Conservation (phyloP, 2,329 filamentous ascomycete species). For the Monascus ruber region DNA sequence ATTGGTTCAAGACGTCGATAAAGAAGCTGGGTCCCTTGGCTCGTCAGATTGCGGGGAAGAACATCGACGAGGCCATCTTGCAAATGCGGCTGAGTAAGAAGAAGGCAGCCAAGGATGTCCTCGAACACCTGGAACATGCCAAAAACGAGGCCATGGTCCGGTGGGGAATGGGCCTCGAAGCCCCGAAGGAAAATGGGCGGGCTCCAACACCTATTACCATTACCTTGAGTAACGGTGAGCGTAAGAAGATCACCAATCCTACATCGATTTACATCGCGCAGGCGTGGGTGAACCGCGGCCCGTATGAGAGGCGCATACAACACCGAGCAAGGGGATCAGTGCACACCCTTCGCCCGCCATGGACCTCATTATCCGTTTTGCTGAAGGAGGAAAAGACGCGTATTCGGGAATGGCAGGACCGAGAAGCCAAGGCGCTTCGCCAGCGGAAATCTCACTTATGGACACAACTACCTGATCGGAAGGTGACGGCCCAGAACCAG, state of each 20-base stretch:
- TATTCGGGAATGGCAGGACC: constrained; percentile 67
- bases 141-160: constrained; percentile 68
- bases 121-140: constrained; percentile 68
- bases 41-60: constrained; percentile 83
- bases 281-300: constrained; percentile 79
- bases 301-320: constrained; percentile 50
- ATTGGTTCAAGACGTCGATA: constrained; percentile 67
- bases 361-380: constrained; percentile 65
- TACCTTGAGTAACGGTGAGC: constrained; percentile 62
- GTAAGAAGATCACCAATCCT: constrained; percentile 58
- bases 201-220: constrained; percentile 44
- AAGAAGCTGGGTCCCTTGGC: constrained; percentile 88
- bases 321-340: constrained; percentile 66
- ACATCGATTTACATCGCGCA: constrained; percentile 83
- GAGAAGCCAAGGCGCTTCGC: constrained; percentile 65
- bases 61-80: constrained; percentile 80
- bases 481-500: constrained; percentile 70
- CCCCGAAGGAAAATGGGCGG: constrained; percentile 1
- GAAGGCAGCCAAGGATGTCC: constrained; percentile 72
- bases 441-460: constrained; percentile 65
- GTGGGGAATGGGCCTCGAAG: constrained; percentile 69
- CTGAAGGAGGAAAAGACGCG: constrained; percentile 91
- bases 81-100: constrained; percentile 97
- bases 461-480: constrained; percentile 78
- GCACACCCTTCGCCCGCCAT: constrained; percentile 57